Evolutionary conservation across 306 rosid genomes (phyloP), one percentile per base, ranked within the genome.

Genomic region (Medicago lupulina): DNA sequence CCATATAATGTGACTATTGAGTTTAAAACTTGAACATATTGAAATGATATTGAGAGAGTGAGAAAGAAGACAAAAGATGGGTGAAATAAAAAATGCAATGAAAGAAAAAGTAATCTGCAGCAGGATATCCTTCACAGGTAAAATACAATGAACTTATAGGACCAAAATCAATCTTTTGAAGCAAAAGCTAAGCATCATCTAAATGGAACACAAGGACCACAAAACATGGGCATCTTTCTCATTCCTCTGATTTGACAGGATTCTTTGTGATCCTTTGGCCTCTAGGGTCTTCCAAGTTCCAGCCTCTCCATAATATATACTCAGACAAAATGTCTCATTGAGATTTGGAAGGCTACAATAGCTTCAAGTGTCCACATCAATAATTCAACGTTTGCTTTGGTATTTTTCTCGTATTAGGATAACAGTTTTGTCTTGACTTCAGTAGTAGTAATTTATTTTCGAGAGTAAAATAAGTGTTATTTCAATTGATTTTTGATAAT

Each of bases 161-260:
- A 59, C 8, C 46, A 34, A 55, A 18, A 70, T n/a, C 72, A 69
- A 75, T 69, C 21, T 65, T 50, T 50, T 39, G 50, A 41, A 19
- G 4, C 16, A 25, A 55, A 34, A 64, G 43, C 51, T 46, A 17
- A 70, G 19, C 23, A 79, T 50, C 50, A 54, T 53, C 36, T 67
- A 34, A 25, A 46, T 53, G 77, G 55, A 13, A 49, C 76, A 49
- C 57, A 18, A 36, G 78, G 74, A 78, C 80, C 86, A 74, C 86
- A 78, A 74, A 78, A 67, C 53, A 78, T 62, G 78, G 75, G 25
- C 81, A 79, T 70, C 83, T 78, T 74, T 75, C 62, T 67, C 49
- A 65, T 60, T 71, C 66, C 14, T 67, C 17, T 72, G 84, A 76
- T 84, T 80, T 80, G 84, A 80, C 76, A 55, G 8, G 70, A 76